Conservation (phyloP, 78 protist genomes). For the Dictyostelium firmibasis region DNA sequence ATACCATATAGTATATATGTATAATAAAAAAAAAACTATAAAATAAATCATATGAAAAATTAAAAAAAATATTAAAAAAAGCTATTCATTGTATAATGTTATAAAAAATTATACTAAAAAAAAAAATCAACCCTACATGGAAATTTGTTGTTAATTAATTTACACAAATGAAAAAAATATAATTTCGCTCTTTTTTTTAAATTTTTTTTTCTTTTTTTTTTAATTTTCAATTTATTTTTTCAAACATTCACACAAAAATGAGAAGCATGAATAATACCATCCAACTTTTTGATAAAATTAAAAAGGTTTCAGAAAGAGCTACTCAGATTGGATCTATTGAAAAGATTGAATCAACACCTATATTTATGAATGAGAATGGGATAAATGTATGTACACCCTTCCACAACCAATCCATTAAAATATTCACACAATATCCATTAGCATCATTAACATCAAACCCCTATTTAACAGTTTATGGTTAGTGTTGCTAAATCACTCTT, state of each 20-base stretch:
- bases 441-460: background rate
- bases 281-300: conserved; percentile 27
- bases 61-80: too few relatives aligned
- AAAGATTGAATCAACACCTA: conserved; percentile 63
- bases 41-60: too few relatives aligned
- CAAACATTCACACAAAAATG: background rate
- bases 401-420: background rate
- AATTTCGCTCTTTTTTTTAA: background rate
- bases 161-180: background rate
- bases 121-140: too few relatives aligned
- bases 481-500: conserved; percentile 67
- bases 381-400: conserved; percentile 31
- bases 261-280: background rate
- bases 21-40: background rate
- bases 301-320: conserved; percentile 64
- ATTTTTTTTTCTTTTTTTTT: background rate
- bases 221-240: background rate
- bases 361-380: conserved; percentile 46
- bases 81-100: too few relatives aligned
- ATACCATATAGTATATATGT: background rate
- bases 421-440: too few relatives aligned
- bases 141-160: too few relatives aligned
- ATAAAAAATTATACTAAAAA: too few relatives aligned
- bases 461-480: conserved; percentile 36
- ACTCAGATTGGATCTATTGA: conserved; percentile 61